Evolutionary conservation across 306 rosid species (phyloP), one percentile per base, ranked within the genome.

Genomic region (Senna tora): DNA sequence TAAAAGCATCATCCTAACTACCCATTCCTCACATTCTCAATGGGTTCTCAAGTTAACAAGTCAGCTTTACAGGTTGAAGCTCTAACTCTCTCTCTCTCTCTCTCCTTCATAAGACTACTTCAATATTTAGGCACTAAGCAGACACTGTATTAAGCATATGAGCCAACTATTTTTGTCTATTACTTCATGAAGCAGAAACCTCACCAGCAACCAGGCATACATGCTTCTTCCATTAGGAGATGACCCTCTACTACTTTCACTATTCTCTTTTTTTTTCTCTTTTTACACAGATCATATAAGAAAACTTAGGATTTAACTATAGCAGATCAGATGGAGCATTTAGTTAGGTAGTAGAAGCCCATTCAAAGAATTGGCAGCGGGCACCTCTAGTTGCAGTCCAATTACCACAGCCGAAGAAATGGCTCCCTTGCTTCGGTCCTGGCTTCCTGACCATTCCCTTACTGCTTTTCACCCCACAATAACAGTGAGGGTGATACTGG

Each of bases 401-500:
- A 73, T 89, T 87, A 47, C 98, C 97, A 64, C 97, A 91, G 61
- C 98, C 93, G 59, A 83, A 94, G 95, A 87, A 91, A 64, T 73
- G 71, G 76, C 91, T 83, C 53, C 96, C 96, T 58, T 86, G 96
- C 80, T 81, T 94, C 7, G 97, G 95, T 67, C 96, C 96, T 14
- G 92, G 94, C 83, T 88, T 89, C 47, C 86, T 85, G 16, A 92
- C 80, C 88, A 83, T 79, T 22, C 81, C 86, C 81, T 70, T 75
- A 75, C 87, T 84, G 83, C 92, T 87, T 84, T 85, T 90, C 81
- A 86, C 96, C 70, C 96, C 98, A 72, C 98, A 92, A 67, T 49
- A 87, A 76, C 98, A 92, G 76, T 16, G 77, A 15, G 94, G 90
- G 56, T 80, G 79, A 79, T 83, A 85, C 56, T 80, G 92, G 70